Base-by-base conservation (phyloP, 257 asterid species). In the Lycium ferocissimum region DNA sequence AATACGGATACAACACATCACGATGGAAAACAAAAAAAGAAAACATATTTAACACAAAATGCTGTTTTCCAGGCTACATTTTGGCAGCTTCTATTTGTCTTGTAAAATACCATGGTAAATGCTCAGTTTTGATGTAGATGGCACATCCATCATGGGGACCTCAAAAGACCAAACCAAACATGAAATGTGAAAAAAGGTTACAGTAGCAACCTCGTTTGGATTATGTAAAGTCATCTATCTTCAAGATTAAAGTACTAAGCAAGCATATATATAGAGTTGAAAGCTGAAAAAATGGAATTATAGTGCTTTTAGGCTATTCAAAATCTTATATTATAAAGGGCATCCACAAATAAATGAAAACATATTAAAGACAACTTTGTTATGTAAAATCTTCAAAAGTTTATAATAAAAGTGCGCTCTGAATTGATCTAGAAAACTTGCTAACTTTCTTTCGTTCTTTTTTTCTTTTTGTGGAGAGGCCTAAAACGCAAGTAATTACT, bases 11-110 rank as follows among this genome's bases (percentile, higher is more conserved):
- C 4, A 1, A 2, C n/a, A n/a, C 38, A 4, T 17, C 8, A 1
- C 18, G 4, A 7, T 7, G 0, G 40, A 70, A n/a, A 70, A 17
- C 6, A 2, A 14, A 15, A 71, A 43, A 2, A n/a, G 5, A 0
- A 2, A 45, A n/a, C 7, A 45, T 75, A 12, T 75, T 13, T 75
- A 49, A 22, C 49, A n/a, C 43, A 0, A 43, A 62, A 22, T 51
- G 1, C 15, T 45, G 43, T 76, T 22, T 40, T 37, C 72, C 84
- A 59, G 76, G 76, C 84, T 62, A 81, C 3, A 81, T 61, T 62
- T 81, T 81, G 84, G 84, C 84, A 9, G 11, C 59, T 62, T 81
- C 84, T 81, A 45, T 81, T 81, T 81, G 84, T 81, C 84, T 76
- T 51, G 63, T 76, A 26, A 76, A 76, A 76, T 76, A 51, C 63